These are phyloP conservation scores for Xylariales sp. DNA, from an alignment of 2,329 filamentous ascomycete species.

Conservation along the genomic window DNA sequence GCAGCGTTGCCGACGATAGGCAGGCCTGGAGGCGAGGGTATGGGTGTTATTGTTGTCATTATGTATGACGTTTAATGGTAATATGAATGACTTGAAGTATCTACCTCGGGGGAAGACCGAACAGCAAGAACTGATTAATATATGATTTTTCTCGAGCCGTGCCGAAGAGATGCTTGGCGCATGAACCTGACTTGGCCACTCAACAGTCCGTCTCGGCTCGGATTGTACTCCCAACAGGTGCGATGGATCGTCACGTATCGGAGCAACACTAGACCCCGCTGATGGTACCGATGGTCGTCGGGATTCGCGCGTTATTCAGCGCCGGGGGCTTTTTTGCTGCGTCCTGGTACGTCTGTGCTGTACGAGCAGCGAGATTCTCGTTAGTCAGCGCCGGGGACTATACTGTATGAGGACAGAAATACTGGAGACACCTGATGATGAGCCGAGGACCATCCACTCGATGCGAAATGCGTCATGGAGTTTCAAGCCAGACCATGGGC, in stretches of 20 bases:
- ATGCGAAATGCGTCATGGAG: neutral
- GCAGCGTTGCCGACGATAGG: slow-evolving; percentile 74
- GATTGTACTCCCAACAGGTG: neutral
- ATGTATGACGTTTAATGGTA: neutral
- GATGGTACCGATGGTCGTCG: slow-evolving; percentile 10
- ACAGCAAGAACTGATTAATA: slow-evolving; percentile 15
- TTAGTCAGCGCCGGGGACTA: no score
- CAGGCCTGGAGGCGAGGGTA: slow-evolving; percentile 72
- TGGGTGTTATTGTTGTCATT: slow-evolving; percentile 53
- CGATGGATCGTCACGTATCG: slow-evolving; percentile 16
- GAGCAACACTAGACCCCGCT: slow-evolving; percentile 32
- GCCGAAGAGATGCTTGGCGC: slow-evolving; percentile 17
- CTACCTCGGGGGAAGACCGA: neutral
- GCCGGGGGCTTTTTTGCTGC: neutral
- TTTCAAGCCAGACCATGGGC: neutral
- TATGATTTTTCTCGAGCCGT: slow-evolving; percentile 20
- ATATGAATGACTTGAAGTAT: neutral
- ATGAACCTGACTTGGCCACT: neutral
- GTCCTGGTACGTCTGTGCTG: no score
- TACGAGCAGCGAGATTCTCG: no score
- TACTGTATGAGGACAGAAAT: neutral
- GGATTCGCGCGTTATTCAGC: slow-evolving; percentile 23
- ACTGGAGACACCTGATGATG: slow-evolving; percentile 14
- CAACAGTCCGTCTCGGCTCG: slow-evolving; percentile 8
- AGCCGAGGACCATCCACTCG: slow-evolving; percentile 19